A percentile compares a stretch with the other conserved stretches of the same genome.
Evolutionary conservation across 1,139 yeast species (phyloP).

Genomic region (Blastobotrys elegans): DNA sequence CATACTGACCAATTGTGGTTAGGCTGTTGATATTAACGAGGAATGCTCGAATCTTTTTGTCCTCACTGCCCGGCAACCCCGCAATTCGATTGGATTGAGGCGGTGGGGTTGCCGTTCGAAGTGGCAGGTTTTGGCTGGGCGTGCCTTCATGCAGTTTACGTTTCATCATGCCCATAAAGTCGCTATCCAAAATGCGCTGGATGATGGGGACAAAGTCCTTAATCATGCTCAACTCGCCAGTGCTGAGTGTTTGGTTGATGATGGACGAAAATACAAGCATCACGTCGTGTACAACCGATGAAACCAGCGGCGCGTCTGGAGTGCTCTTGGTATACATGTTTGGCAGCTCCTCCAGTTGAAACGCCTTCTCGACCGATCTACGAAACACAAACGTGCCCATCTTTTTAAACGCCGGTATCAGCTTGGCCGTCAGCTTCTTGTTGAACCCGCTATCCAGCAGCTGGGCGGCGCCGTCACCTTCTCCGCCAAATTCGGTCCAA

Average conservation of each 20-base stretch:
- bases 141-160: constrained; percentile 46
- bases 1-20: constrained; percentile 52
- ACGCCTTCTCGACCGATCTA: constrained; percentile 77
- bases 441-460: constrained; percentile 57
- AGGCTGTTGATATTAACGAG: constrained; percentile 58
- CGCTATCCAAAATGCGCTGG: constrained; percentile 44
- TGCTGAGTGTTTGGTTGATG: constrained; percentile 52
- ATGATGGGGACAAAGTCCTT: constrained; percentile 46
- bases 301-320: constrained; percentile 58
- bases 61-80: constrained; percentile 33
- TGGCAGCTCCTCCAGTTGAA: constrained; percentile 74
- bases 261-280: constrained; percentile 68
- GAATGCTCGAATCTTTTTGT: constrained; percentile 42
- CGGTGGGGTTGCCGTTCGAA: constrained; percentile 6
- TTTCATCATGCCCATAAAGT: constrained; percentile 43
- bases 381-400: constrained; percentile 65
- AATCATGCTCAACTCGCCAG: constrained; percentile 55
- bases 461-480: constrained; percentile 30
- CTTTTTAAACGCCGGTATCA: constrained; percentile 58
- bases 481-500: constrained; percentile 45
- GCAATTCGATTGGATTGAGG: constrained; percentile 14
- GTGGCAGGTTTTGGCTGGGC: constrained; percentile 17
- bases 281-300: constrained; percentile 85
- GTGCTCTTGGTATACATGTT: constrained; percentile 30
- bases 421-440: constrained; percentile 49